Evolutionary conservation across 2,329 filamentous ascomycete species (phyloP), one percentile per base, ranked within the genome.

Genomic region (Ascochyta koolunga): DNA sequence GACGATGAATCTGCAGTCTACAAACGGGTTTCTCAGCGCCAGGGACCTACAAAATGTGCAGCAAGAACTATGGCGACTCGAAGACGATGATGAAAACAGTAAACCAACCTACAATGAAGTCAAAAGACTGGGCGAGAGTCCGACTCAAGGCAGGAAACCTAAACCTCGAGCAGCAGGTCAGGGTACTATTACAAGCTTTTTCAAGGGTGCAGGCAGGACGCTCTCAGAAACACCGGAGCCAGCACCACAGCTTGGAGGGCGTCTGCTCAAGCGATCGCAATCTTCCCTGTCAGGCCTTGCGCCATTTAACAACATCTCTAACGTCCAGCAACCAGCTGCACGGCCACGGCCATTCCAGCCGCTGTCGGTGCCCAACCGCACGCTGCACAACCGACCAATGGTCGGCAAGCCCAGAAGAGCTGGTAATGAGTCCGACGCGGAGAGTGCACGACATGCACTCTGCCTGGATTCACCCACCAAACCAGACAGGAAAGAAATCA

Each of bases 101-200:
- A 62, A 53, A 36, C 7, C 50, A 24, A 27, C 64, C 39, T 61
- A 60, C 35, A 56, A 71, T 50, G 51, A 76, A 68, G 55, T 66
- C 56, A 50, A 71, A 61, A 60, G 46, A 56, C 63, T 39, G 50
- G 67, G 62, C 40, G 35, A 53, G 10, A 67, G 64, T 15, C 22
- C 53, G 5, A 31, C 50, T 2, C 59, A 57, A 10, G 53, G 57
- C 10, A 73, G 64, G 36, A 52, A 51, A 31, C 40, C 40, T 3
- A 74, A 75, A 67, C 75, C 74, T 46, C 76, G 73, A 64, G 72
- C 68, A 19, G 73, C 77, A 56, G 79, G 77, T 1, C 82, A 85
- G 65, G 80, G 79, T 22, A 80, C 71, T 42, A 82, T 86, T 39
- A 78, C 79, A 4, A 79, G 69, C 52, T 85, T 84, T 69, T 85